phyloP scores from a whole-genome alignment of 768 basidiomycete genomes.

The Termitomyces sp. region DNA sequence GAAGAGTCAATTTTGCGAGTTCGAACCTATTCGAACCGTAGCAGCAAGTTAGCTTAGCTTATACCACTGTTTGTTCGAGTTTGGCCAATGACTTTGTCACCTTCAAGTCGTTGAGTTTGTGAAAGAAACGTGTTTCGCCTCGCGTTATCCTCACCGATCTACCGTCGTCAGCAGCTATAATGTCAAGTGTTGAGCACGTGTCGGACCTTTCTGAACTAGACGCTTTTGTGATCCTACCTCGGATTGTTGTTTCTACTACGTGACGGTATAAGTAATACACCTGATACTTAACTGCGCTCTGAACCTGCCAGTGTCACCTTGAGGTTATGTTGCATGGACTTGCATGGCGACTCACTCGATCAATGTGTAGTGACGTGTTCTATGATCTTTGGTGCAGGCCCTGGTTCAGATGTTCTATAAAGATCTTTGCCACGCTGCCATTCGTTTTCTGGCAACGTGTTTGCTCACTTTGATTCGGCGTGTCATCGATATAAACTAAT shows the following conservation, averaged over 20 bases:
- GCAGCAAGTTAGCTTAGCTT: too few relatives aligned
- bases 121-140: neutral
- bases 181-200: too few relatives aligned
- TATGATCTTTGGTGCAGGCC: neutral
- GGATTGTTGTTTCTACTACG: too few relatives aligned
- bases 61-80: too few relatives aligned
- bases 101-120: too few relatives aligned
- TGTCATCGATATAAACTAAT: conserved; percentile 2
- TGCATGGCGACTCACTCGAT: neutral
- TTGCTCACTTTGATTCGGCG: neutral
- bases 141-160: neutral
- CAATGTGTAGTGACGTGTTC: neutral
- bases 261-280: too few relatives aligned
- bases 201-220: too few relatives aligned
- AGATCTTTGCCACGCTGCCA: neutral
- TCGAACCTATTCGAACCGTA: too few relatives aligned
- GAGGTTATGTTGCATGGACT: neutral
- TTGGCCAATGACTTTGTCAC: too few relatives aligned
- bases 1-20: too few relatives aligned
- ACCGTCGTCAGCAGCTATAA: too few relatives aligned
- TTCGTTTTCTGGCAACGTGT: neutral
- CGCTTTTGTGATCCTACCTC: too few relatives aligned
- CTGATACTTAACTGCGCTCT: neutral
- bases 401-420: neutral
- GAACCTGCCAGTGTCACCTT: neutral